phyloP scores from a whole-genome alignment of 139 green algal genomes.

The Dunaliella primolecta region DNA sequence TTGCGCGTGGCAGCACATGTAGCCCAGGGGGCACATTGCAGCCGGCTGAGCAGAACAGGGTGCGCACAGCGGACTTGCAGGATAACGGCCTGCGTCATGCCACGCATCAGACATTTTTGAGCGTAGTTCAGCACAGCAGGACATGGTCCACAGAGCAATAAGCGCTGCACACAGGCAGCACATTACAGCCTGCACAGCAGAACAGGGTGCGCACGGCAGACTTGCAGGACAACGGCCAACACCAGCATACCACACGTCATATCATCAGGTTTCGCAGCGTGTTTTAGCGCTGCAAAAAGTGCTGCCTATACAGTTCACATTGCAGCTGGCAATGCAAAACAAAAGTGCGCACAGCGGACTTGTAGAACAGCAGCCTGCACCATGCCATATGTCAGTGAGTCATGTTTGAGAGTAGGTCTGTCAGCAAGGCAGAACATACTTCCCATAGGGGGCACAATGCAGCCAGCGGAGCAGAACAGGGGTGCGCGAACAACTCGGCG shows the following conservation, averaged over 20 bases:
- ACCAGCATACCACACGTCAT: too few species aligned
- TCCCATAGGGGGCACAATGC: background rate
- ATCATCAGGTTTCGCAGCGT: too few species aligned
- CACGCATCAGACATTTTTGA: too few species aligned
- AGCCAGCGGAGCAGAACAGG: background rate
- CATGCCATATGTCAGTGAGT: too few species aligned
- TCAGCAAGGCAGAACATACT: too few species aligned
- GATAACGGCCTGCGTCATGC: slow-evolving; percentile 27
- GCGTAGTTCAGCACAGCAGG: too few species aligned
- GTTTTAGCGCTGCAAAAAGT: too few species aligned
- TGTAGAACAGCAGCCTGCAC: slow-evolving; percentile 31
- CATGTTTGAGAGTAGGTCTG: too few species aligned
- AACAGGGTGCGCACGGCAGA: slow-evolving; percentile 26
- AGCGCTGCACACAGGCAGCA: too few species aligned
- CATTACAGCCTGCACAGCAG: background rate
- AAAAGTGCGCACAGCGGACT: slow-evolving; percentile 34
- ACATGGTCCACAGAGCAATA: too few species aligned
- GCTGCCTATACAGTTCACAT: too few species aligned
- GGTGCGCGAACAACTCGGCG: slow-evolving; percentile 22
- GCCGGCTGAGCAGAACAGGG: slow-evolving; percentile 8
- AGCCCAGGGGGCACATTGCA: slow-evolving; percentile 2
- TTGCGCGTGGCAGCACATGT: slow-evolving; percentile 2
- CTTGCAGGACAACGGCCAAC: slow-evolving; percentile 37
- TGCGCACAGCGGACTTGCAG: slow-evolving; percentile 39
- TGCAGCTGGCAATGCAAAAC: background rate